phyloP scores from a whole-genome alignment of 2,329 filamentous ascomycete genomes.

The Myriosclerotinia duriaeana region DNA sequence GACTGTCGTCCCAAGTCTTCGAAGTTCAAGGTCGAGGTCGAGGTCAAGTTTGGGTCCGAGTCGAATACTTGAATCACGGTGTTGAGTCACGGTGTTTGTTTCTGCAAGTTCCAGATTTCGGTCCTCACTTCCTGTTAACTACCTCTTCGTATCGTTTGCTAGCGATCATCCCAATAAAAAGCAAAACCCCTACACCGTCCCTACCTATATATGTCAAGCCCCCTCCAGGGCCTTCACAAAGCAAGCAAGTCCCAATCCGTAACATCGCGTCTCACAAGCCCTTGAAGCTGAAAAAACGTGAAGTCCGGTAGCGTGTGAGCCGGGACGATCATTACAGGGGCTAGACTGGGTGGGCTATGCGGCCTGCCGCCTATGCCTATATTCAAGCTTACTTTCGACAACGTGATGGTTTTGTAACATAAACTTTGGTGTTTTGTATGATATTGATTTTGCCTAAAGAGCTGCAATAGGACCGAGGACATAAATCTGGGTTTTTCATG shows the following conservation, averaged over 20 bases:
- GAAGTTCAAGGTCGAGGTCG: background rate
- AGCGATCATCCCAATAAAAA: background rate
- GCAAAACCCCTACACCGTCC: background rate
- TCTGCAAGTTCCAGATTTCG: background rate
- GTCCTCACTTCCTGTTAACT: background rate
- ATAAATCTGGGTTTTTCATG: too few relatives aligned
- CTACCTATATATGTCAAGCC: background rate
- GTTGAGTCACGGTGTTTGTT: background rate
- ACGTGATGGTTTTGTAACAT: too few relatives aligned
- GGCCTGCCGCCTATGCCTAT: background rate
- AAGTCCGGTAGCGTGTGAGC: background rate
- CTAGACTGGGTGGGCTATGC: background rate
- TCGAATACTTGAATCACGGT: background rate
- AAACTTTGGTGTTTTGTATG: too few relatives aligned
- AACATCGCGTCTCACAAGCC: constrained; percentile 2
- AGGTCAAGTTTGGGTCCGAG: background rate
- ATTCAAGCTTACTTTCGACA: background rate
- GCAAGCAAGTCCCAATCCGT: background rate
- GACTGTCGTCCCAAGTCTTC: background rate
- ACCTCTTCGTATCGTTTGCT: background rate
- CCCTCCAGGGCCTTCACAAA: background rate
- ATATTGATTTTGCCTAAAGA: too few relatives aligned
- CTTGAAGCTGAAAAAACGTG: constrained; percentile 8
- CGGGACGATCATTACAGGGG: background rate
- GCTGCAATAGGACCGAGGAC: too few relatives aligned